These are phyloP conservation scores for Taiozyma sp. DNA, from an alignment of 1,139 yeast species.

Conservation along the genomic window DNA sequence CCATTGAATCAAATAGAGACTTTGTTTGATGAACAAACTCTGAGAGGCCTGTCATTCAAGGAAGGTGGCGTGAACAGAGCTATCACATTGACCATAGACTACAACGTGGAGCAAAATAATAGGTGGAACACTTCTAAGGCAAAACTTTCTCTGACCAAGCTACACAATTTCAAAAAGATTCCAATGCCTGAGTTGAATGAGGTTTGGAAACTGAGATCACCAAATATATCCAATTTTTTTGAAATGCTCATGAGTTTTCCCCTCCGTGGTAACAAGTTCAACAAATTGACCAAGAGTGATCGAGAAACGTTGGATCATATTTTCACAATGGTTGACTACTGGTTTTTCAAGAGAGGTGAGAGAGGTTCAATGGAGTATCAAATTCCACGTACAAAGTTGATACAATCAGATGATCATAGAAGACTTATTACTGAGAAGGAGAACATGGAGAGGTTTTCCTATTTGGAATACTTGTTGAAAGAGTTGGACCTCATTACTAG, in stretches of 20 bases:
- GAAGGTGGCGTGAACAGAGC: slow-evolving; percentile 7
- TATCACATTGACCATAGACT: slow-evolving; percentile 14
- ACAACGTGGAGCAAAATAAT: slow-evolving; percentile 7
- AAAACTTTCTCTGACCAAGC: slow-evolving; percentile 9
- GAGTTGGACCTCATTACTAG: slow-evolving; percentile 8
- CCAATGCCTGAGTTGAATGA: slow-evolving; percentile 18
- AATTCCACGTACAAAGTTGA: slow-evolving; percentile 5
- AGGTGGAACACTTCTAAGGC: slow-evolving; percentile 15
- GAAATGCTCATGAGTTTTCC: slow-evolving; percentile 5
- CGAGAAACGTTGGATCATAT: slow-evolving; percentile 9
- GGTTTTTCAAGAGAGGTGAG: slow-evolving; percentile 17
- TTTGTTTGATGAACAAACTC: slow-evolving; percentile 4
- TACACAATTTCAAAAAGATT: slow-evolving; percentile 12
- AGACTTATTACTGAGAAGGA: neutral
- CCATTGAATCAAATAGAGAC: neutral
- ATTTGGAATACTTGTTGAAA: slow-evolving; percentile 4
- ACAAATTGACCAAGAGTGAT: slow-evolving; percentile 4
- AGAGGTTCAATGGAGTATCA: slow-evolving; percentile 18
- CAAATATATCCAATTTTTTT: slow-evolving; percentile 14
- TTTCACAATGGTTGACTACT: slow-evolving; percentile 17
- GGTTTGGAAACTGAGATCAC: slow-evolving; percentile 18
- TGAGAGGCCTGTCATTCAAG: slow-evolving; percentile 6
- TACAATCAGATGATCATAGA: neutral
- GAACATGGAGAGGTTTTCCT: slow-evolving; percentile 3
- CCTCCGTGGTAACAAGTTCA: neutral